Percentiles rank a stretch among this genome's conserved stretches.
These are phyloP conservation scores for Rosa rugosa DNA, from an alignment of 306 rosid genomes.

Conservation along the genomic window DNA sequence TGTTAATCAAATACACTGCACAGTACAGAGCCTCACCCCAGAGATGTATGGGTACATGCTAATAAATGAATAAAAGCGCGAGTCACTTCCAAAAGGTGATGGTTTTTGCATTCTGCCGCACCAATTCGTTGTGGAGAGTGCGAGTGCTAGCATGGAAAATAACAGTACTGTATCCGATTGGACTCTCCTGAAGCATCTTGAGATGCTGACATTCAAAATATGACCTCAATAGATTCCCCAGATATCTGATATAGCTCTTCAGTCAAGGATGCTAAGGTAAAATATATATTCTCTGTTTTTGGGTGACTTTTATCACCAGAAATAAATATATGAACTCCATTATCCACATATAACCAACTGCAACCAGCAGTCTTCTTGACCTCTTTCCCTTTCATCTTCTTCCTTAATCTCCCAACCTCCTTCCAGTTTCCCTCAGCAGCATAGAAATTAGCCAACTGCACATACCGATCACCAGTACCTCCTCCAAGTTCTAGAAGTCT, in stretches of 20 bases:
- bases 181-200: neutral
- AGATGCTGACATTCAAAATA: neutral
- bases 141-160: neutral
- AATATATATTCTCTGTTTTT: slow-evolving; percentile 51
- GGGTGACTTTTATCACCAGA: slow-evolving; percentile 59
- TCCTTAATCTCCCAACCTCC: slow-evolving; percentile 80
- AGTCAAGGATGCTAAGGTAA: slow-evolving; percentile 46
- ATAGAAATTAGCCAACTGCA: slow-evolving; percentile 74
- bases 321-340: slow-evolving; percentile 61
- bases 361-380: slow-evolving; percentile 69
- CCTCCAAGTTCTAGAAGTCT: slow-evolving; percentile 42
- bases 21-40: neutral
- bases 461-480: slow-evolving; percentile 58
- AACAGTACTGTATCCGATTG: neutral
- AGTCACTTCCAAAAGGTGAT: neutral
- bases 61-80: too few species aligned
- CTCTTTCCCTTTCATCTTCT: slow-evolving; percentile 73
- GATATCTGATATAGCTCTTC: slow-evolving; percentile 31
- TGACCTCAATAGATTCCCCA: neutral
- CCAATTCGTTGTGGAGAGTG: neutral
- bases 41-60: neutral
- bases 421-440: slow-evolving; percentile 77
- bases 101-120: neutral
- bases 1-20: neutral
- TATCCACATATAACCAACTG: slow-evolving; percentile 70